Conservation (phyloP, 306 rosid species). For the Cucurbita ficifolia region DNA sequence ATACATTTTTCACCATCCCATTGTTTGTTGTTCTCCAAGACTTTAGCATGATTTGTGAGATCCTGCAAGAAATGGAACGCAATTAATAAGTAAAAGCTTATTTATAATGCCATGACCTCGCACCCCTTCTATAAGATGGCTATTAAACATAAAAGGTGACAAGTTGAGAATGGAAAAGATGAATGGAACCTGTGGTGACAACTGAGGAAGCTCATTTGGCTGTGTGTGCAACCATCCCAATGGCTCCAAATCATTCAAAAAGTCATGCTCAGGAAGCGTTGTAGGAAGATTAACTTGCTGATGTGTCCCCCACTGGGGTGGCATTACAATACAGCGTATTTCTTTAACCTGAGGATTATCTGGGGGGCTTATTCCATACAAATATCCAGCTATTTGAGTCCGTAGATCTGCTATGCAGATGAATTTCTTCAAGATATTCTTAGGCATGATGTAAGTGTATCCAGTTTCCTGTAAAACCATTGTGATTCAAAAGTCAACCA, state of each 20-base stretch:
- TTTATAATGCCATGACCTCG: neutral
- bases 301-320: slow-evolving; percentile 98
- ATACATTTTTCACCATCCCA: slow-evolving; percentile 99
- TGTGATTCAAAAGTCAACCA: slow-evolving; percentile 4
- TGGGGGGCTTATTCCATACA: slow-evolving; percentile 94
- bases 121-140: neutral
- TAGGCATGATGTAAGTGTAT: slow-evolving; percentile 97
- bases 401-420: slow-evolving; percentile 97
- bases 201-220: slow-evolving; percentile 97
- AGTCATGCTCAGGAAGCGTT: slow-evolving; percentile 93
- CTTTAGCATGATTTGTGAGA: slow-evolving; percentile 83
- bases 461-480: slow-evolving; percentile 81
- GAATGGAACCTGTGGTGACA: slow-evolving; percentile 73
- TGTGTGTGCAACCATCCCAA: slow-evolving; percentile 99
- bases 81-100: neutral
- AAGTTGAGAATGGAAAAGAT: neutral
- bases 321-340: slow-evolving; percentile 89
- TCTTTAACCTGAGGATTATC: slow-evolving; percentile 99
- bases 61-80: slow-evolving; percentile 39
- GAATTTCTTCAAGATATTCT: slow-evolving; percentile 90
- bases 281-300: slow-evolving; percentile 96
- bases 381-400: slow-evolving; percentile 85
- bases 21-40: slow-evolving; percentile 89
- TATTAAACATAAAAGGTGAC: neutral
- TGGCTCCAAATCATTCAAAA: slow-evolving; percentile 89